A percentile compares a stretch with the other conserved stretches of the same genome.
Conservation (phyloP, 129 eudicot species). For the Erigeron canadensis region DNA sequence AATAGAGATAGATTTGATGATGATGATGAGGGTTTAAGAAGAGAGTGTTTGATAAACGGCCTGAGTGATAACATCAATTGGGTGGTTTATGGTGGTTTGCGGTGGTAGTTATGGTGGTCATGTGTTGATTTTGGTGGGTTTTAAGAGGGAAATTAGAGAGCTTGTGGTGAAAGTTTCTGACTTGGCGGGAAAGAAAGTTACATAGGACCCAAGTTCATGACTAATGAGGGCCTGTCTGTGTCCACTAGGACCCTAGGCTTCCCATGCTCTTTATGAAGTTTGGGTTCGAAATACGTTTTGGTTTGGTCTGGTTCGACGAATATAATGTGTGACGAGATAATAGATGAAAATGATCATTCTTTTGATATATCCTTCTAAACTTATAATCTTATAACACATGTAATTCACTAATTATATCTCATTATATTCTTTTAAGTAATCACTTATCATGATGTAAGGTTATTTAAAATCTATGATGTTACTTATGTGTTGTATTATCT, state of each 20-base stretch:
- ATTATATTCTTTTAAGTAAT: too few species aligned
- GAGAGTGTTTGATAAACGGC: conserved; percentile 28
- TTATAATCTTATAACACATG: too few species aligned
- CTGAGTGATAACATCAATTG: conserved; percentile 51
- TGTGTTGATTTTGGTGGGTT: not conserved
- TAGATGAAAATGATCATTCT: too few species aligned
- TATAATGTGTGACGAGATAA: too few species aligned
- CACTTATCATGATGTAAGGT: too few species aligned
- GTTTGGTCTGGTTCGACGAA: not conserved
- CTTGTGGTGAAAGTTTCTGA: not conserved
- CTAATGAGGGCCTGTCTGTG: not conserved
- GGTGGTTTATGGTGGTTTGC: conserved; percentile 6
- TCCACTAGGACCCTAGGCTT: too few species aligned
- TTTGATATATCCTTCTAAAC: too few species aligned
- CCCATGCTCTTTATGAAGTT: too few species aligned
- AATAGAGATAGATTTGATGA: too few species aligned
- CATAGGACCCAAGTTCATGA: not conserved
- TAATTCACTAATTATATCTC: too few species aligned
- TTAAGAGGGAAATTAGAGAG: not conserved
- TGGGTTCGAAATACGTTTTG: not conserved
- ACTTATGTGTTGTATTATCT: too few species aligned
- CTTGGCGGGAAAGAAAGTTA: conserved; percentile 30
- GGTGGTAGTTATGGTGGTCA: conserved; percentile 2
- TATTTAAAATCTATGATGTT: too few species aligned
- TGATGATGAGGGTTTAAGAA: conserved; percentile 5